Percentiles rank a stretch among this genome's conserved stretches.
These are phyloP conservation scores for Chamaenerion angustifolium DNA, from an alignment of 345 rosid species.

Conservation along the genomic window DNA sequence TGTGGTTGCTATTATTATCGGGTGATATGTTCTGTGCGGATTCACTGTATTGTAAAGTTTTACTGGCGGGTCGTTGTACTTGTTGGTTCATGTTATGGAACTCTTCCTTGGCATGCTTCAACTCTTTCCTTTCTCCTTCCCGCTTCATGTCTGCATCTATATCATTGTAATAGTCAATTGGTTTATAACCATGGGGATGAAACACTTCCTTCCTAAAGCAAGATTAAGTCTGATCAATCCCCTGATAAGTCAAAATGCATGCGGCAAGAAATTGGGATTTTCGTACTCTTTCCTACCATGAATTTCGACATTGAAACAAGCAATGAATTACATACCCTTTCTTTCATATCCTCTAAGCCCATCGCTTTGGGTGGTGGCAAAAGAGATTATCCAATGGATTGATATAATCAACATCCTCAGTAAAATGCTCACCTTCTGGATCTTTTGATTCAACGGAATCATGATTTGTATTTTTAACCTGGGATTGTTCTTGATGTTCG, in stretches of 20 bases:
- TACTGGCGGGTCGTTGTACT: conserved; percentile 57
- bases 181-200: conserved; percentile 85
- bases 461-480: conserved; percentile 17
- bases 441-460: conserved; percentile 22
- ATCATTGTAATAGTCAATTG: conserved; percentile 62
- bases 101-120: conserved; percentile 79
- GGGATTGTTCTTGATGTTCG: conserved; percentile 27
- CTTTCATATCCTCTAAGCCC: conserved; percentile 80
- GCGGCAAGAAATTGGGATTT: conserved; percentile 83
- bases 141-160: conserved; percentile 70
- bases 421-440: conserved; percentile 22
- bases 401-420: conserved; percentile 19
- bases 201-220: conserved; percentile 89
- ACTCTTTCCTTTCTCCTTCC: conserved; percentile 80
- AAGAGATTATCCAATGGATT: conserved; percentile 66
- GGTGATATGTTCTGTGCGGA: conserved; percentile 32
- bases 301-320: conserved; percentile 84
- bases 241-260: conserved; percentile 90
- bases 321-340: conserved; percentile 65
- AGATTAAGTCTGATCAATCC: conserved; percentile 81
- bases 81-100: conserved; percentile 58
- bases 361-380: conserved; percentile 42
- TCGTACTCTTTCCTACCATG: conserved; percentile 87
- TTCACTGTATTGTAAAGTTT: conserved; percentile 80
- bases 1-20: too few relatives aligned